A percentile compares a stretch with the other conserved stretches of the same genome.
Evolutionary conservation across 345 rosid species (phyloP).

Genomic region (Durio zibethinus): DNA sequence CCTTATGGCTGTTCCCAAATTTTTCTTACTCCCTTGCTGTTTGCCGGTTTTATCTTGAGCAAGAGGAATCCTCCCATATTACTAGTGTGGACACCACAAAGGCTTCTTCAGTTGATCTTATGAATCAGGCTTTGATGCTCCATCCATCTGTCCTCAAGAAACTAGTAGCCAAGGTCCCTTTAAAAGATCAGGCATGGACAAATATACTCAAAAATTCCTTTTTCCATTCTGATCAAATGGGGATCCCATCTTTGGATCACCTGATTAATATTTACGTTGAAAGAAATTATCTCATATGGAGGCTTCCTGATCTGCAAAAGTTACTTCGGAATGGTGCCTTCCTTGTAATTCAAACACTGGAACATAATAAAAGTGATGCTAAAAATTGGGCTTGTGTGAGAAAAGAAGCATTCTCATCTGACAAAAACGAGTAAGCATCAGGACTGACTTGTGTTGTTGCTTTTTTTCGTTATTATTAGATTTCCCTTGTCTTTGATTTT

Average conservation of each 20-base stretch:
- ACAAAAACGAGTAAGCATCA: conserved; percentile 71
- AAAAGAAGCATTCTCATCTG: conserved; percentile 75
- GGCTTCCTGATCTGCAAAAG: conserved; percentile 84
- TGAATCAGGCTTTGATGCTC: conserved; percentile 89
- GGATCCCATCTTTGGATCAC: conserved; percentile 72
- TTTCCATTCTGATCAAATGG: conserved; percentile 59
- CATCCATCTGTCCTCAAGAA: conserved; percentile 73
- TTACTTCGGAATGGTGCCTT: conserved; percentile 57
- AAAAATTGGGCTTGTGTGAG: conserved; percentile 75
- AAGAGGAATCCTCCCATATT: conserved; percentile 39
- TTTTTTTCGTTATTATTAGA: background rate
- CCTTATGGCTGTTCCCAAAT: conserved; percentile 87
- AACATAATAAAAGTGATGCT: conserved; percentile 47
- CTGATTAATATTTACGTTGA: conserved; percentile 71
- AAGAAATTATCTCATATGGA: conserved; percentile 78
- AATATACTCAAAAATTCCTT: conserved; percentile 57
- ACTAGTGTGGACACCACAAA: conserved; percentile 27
- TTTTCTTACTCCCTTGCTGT: conserved; percentile 87
- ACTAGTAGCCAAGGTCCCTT: conserved; percentile 73
- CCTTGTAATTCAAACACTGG: conserved; percentile 51
- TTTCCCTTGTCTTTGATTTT: background rate
- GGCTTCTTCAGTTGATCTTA: conserved; percentile 61
- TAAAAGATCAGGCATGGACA: conserved; percentile 73
- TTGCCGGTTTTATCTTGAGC: conserved; percentile 66
- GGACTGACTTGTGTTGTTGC: background rate